Evolutionary conservation across 768 basidiomycete genomes (phyloP), one percentile per base, ranked within the genome.

Genomic region (Calocera viscosa): DNA sequence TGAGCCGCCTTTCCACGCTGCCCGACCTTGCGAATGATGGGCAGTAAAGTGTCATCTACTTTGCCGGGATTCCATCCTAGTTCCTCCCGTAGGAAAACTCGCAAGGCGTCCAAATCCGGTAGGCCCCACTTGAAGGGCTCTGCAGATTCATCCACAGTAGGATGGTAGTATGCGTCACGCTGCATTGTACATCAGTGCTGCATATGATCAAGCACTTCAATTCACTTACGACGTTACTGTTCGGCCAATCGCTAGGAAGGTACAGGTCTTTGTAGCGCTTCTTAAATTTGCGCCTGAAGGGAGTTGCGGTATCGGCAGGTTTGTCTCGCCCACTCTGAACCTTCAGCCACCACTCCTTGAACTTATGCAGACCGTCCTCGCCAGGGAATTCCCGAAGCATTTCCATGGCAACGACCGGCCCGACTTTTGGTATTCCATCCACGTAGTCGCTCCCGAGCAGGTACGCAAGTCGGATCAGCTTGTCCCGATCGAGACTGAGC

Each of bases 61-160:
- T 95, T 96, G 24, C 75, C 75, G 70, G 87, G 83, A 16, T 80
- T 77, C 94, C 94, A 97, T 14, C 86, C 82, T 11, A 97, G 81
- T 72, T 96, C 94, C 65, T 86, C 81, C 22, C 80, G 80, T 65
- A 94, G 77, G 72, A 89, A 90, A 60, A 82, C 77, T 69, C 94
- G 85, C 65, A 99, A 82, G 1, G 88, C 94, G 73, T 96, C 92
- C 1, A 99, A 83, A 74, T 98, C 96, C n/a, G 94, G 92, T 69
- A 94, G 78, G 2, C 91, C 94, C 95, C 95, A 99, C 72, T 92
- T 91, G 75, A 99, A 98, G 0, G 90, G 87, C 69, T 97, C 94
- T 66, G 93, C 87, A 0, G 93, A 95, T 40, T 85, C 83, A 73
- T 97, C 94, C 7, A 95, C 89, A 0, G 87, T 84, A 0, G 95